These are phyloP conservation scores for Diaporthe citri DNA, from an alignment of 2,329 filamentous ascomycete genomes.

Conservation along the genomic window DNA sequence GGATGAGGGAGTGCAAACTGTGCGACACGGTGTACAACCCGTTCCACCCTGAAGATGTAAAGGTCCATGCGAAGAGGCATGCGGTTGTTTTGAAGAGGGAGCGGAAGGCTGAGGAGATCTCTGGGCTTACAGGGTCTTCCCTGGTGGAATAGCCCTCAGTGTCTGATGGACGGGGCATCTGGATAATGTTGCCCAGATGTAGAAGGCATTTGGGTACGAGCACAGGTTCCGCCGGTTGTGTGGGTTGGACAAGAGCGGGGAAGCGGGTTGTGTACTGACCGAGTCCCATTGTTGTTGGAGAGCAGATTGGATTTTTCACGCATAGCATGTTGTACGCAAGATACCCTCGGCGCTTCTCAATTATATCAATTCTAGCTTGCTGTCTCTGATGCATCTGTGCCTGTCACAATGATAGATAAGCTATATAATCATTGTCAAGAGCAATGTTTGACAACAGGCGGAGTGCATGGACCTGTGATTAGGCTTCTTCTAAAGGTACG, in stretches of 20 bases:
- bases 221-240: neutral
- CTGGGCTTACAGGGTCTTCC: neutral
- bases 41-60: constrained; percentile 57
- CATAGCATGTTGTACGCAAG: constrained; percentile 30
- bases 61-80: constrained; percentile 54
- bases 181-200: neutral
- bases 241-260: neutral
- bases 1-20: constrained; percentile 56
- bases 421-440: neutral
- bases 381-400: neutral
- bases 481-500: neutral
- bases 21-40: constrained; percentile 61
- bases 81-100: constrained; percentile 45
- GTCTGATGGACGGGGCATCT: neutral
- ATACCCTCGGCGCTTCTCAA: constrained; percentile 25
- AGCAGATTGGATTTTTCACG: constrained; percentile 14
- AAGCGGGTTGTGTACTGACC: neutral
- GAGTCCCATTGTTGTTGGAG: neutral
- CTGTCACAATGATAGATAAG: neutral
- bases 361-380: neutral
- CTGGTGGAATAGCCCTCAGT: neutral
- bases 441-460: neutral
- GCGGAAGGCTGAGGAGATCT: neutral
- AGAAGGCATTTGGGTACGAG: neutral
- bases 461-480: too few relatives aligned